Conservation (phyloP, 148 eudicot genomes). For the Dysphania ambrosioides region DNA sequence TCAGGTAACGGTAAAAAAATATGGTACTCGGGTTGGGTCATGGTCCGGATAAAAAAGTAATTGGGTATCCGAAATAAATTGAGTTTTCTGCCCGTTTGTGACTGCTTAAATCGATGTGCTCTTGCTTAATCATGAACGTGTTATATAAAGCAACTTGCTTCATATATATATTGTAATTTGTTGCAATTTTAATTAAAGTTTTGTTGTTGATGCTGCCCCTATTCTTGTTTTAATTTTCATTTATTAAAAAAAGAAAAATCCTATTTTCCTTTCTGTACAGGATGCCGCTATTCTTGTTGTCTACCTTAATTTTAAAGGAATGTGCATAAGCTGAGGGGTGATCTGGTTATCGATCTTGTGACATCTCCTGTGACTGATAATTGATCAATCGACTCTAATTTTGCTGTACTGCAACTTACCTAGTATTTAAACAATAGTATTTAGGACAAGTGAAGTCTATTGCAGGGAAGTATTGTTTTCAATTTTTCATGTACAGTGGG, state of each 20-base stretch:
- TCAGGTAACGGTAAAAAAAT: no score
- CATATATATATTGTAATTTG: not conserved
- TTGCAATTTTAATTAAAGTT: not conserved
- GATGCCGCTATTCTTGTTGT: no score
- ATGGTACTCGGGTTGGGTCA: no score
- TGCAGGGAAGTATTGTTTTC: not conserved
- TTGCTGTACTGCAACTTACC: conserved; percentile 3
- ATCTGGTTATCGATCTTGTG: no score
- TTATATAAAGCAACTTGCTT: not conserved
- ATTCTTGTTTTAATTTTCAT: not conserved
- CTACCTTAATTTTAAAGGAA: conserved; percentile 20
- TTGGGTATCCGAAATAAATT: no score
- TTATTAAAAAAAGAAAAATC: no score
- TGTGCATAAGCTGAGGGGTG: not conserved
- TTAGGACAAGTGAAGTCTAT: not conserved
- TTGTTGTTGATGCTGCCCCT: not conserved
- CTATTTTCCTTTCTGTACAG: conserved; percentile 6
- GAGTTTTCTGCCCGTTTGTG: not conserved
- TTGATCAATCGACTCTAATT: conserved; percentile 13
- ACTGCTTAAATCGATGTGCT: not conserved
- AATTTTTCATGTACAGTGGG: conserved; percentile 27
- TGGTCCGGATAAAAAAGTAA: no score
- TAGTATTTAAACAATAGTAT: conserved; percentile 3
- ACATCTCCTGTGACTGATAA: conserved; percentile 8
- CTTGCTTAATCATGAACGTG: no score